A percentile compares a stretch with the other conserved stretches of the same genome.
These are phyloP conservation scores for Fonsecaea nubica DNA, from an alignment of 2,329 filamentous ascomycete species.

Conservation along the genomic window DNA sequence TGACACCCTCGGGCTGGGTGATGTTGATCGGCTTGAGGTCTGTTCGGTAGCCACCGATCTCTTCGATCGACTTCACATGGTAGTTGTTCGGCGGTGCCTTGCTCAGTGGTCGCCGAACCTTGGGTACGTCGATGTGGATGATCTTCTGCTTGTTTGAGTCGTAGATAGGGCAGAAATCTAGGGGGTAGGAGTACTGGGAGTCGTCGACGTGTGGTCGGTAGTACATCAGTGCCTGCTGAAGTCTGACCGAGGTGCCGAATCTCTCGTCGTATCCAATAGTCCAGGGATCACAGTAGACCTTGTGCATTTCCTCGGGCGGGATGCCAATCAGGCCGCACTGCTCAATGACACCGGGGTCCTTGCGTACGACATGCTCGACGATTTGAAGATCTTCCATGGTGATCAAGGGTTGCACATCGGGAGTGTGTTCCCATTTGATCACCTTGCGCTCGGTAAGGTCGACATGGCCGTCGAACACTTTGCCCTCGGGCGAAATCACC, in stretches of 20 bases:
- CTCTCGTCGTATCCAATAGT: slow-evolving; percentile 94
- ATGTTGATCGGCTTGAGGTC: slow-evolving; percentile 88
- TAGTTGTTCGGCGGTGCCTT: slow-evolving; percentile 79
- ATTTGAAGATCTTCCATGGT: slow-evolving; percentile 87
- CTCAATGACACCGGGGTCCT: slow-evolving; percentile 85
- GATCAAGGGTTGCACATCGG: slow-evolving; percentile 84
- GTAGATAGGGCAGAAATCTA: slow-evolving; percentile 94
- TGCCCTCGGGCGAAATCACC: slow-evolving; percentile 77
- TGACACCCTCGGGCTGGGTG: slow-evolving; percentile 86
- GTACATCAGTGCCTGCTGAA: slow-evolving; percentile 96
- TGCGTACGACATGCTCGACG: slow-evolving; percentile 77
- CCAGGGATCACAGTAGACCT: slow-evolving; percentile 96
- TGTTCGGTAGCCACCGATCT: slow-evolving; percentile 74
- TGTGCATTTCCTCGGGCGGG: slow-evolving; percentile 83
- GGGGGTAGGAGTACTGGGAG: slow-evolving; percentile 86
- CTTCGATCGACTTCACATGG: slow-evolving; percentile 73
- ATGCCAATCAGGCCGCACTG: slow-evolving; percentile 86
- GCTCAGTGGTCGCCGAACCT: slow-evolving; percentile 75
- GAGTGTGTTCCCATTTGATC: slow-evolving; percentile 74
- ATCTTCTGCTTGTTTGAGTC: slow-evolving; percentile 80
- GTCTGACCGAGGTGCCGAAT: slow-evolving; percentile 76
- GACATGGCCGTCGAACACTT: slow-evolving; percentile 82
- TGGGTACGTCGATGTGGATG: slow-evolving; percentile 82
- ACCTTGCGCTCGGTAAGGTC: slow-evolving; percentile 72
- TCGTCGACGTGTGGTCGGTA: slow-evolving; percentile 85